phyloP scores from a whole-genome alignment of 1,284 basidiomycete species.

The Naganishia albida region DNA sequence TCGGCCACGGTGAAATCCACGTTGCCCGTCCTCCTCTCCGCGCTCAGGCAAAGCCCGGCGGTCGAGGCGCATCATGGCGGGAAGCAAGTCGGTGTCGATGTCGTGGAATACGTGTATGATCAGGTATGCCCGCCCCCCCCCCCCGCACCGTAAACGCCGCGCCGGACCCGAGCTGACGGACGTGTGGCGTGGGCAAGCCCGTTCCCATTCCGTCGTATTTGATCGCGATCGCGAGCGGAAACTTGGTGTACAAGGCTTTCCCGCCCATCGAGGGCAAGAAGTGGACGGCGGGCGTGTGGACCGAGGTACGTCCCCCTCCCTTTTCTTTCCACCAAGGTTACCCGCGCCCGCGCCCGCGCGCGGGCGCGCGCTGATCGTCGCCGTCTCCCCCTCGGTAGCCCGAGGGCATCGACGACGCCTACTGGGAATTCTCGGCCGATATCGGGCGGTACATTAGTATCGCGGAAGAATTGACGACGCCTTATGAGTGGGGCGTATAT shows the following conservation, averaged over 20 bases:
- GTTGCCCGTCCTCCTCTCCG: slow-evolving; percentile 81
- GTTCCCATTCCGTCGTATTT: slow-evolving; percentile 82
- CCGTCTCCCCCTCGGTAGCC: slow-evolving; percentile 61
- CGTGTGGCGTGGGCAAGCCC: slow-evolving; percentile 58
- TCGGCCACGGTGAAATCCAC: slow-evolving; percentile 70
- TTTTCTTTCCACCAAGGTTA: not conserved
- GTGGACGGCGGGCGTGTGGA: slow-evolving; percentile 85
- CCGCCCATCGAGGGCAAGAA: slow-evolving; percentile 62
- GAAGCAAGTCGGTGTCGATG: slow-evolving; percentile 65
- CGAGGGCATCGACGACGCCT: slow-evolving; percentile 72
- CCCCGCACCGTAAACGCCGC: no score
- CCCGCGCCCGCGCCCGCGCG: not conserved
- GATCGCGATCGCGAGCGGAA: slow-evolving; percentile 81
- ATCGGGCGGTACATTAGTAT: slow-evolving; percentile 71
- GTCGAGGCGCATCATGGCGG: slow-evolving; percentile 67
- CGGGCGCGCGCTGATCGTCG: no score
- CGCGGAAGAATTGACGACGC: slow-evolving; percentile 71
- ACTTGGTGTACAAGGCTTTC: slow-evolving; percentile 74
- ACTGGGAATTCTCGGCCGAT: slow-evolving; percentile 86
- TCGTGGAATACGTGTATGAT: slow-evolving; percentile 53
- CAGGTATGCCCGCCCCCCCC: slow-evolving; percentile 59
- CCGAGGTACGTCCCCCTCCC: slow-evolving; percentile 58
- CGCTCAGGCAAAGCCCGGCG: slow-evolving; percentile 72
- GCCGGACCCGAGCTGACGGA: not conserved
- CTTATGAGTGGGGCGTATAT: slow-evolving; percentile 86